Percentiles rank a stretch among this genome's conserved stretches.
Conservation (phyloP, 352 stramenopile genomes). For the Pseudoperonospora humuli region DNA sequence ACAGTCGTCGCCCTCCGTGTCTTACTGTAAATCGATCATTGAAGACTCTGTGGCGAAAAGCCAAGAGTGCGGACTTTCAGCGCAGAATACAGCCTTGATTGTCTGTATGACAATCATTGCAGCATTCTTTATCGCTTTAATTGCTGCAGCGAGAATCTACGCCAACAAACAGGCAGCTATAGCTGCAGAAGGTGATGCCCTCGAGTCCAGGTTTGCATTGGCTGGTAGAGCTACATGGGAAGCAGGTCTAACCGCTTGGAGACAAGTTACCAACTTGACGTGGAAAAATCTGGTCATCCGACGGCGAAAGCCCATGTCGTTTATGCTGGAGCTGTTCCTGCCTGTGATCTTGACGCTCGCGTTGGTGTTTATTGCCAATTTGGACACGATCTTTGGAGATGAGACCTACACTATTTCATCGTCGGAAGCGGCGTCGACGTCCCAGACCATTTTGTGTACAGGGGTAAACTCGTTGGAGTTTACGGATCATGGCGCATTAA, state of each 20-base stretch:
- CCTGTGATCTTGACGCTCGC: slow-evolving; percentile 40
- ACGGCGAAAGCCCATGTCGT: slow-evolving; percentile 32
- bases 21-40: slow-evolving; percentile 35
- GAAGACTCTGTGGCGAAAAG: slow-evolving; percentile 30
- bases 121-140: slow-evolving; percentile 13
- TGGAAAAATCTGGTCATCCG: slow-evolving; percentile 68
- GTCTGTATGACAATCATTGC: slow-evolving; percentile 13
- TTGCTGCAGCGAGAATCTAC: slow-evolving; percentile 19
- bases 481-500: slow-evolving; percentile 28
- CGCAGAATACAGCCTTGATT: slow-evolving; percentile 28
- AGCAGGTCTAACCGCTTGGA: slow-evolving; percentile 27
- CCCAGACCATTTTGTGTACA: slow-evolving; percentile 29
- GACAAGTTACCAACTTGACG: slow-evolving; percentile 52
- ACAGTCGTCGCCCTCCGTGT: slow-evolving; percentile 16
- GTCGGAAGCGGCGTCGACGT: slow-evolving; percentile 10
- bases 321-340: slow-evolving; percentile 55
- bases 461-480: slow-evolving; percentile 18
- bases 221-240: slow-evolving; percentile 21
- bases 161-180: slow-evolving; percentile 7
- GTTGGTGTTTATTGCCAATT: slow-evolving; percentile 54
- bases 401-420: slow-evolving; percentile 6
- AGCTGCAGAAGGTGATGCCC: background rate
- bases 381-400: slow-evolving; percentile 39
- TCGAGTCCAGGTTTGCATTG: slow-evolving; percentile 25
- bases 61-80: slow-evolving; percentile 31